Evolutionary conservation across 805 yeast genomes (phyloP).

Genomic region (Zygosaccharomyces bisporus): DNA sequence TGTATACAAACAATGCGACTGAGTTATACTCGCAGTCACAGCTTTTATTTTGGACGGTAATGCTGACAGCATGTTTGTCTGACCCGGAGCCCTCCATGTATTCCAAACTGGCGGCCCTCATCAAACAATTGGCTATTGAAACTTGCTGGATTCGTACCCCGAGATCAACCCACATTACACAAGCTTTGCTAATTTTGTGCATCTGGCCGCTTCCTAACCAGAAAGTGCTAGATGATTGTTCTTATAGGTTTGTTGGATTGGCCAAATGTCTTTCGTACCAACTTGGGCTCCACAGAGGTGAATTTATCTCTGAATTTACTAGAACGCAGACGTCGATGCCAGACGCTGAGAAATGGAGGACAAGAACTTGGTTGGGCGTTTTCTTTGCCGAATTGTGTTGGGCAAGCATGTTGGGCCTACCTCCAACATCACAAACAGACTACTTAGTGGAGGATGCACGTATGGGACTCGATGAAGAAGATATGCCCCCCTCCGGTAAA

Average conservation of each 20-base stretch:
- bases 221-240: constrained; percentile 86
- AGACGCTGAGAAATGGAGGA: constrained; percentile 91
- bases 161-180: constrained; percentile 88
- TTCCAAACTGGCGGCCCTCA: constrained; percentile 66
- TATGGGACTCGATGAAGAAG: constrained; percentile 44
- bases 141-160: constrained; percentile 94
- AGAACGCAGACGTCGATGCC: constrained; percentile 85
- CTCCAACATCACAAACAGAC: constrained; percentile 82
- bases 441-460: constrained; percentile 76
- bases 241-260: constrained; percentile 81
- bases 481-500: neutral
- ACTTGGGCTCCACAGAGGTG: constrained; percentile 86
- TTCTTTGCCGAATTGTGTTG: constrained; percentile 87
- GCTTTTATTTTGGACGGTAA: constrained; percentile 84
- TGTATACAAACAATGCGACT: constrained; percentile 64
- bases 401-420: constrained; percentile 83
- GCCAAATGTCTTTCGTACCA: constrained; percentile 84
- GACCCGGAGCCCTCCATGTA: constrained; percentile 86
- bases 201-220: constrained; percentile 93
- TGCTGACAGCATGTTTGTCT: constrained; percentile 77
- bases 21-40: constrained; percentile 82
- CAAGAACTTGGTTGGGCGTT: constrained; percentile 86
- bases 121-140: constrained; percentile 83
- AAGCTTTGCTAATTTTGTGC: constrained; percentile 77
- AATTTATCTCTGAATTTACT: constrained; percentile 84